phyloP scores from a whole-genome alignment of 148 eudicot genomes.

The Heliosperma pusillum region DNA sequence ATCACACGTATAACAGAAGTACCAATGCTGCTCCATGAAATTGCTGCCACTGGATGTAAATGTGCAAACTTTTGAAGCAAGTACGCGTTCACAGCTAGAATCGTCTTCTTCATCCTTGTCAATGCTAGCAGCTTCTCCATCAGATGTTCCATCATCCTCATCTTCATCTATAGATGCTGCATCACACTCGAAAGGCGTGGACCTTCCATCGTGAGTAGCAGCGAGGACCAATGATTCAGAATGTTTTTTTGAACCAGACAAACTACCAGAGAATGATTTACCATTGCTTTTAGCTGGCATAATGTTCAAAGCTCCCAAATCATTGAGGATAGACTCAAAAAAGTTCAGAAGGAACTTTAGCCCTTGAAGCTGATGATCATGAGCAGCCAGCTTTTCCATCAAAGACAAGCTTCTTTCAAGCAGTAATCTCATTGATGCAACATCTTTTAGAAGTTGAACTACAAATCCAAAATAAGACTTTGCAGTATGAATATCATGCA shows the following conservation, averaged over 20 bases:
- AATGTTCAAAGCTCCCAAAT: slow-evolving; percentile 52
- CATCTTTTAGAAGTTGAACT: slow-evolving; percentile 71
- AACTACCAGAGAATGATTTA: slow-evolving; percentile 45
- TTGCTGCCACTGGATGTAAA: slow-evolving; percentile 99
- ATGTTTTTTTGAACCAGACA: slow-evolving; percentile 63
- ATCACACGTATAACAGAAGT: slow-evolving; percentile 98
- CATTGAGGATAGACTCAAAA: slow-evolving; percentile 53
- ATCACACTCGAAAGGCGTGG: slow-evolving; percentile 81
- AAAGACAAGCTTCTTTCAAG: slow-evolving; percentile 55
- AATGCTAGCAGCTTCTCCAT: slow-evolving; percentile 85
- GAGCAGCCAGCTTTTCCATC: slow-evolving; percentile 77
- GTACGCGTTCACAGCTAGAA: slow-evolving; percentile 77
- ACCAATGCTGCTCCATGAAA: slow-evolving; percentile 99
- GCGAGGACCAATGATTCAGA: slow-evolving; percentile 64
- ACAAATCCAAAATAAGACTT: slow-evolving; percentile 68
- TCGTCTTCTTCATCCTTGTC: slow-evolving; percentile 97
- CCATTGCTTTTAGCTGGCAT: slow-evolving; percentile 44
- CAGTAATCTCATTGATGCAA: slow-evolving; percentile 59
- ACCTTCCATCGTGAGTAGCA: slow-evolving; percentile 67
- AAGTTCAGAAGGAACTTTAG: slow-evolving; percentile 75
- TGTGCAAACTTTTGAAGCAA: slow-evolving; percentile 97
- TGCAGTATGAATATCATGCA: slow-evolving; percentile 64
- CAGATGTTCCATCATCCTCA: slow-evolving; percentile 99
- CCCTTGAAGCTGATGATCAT: slow-evolving; percentile 80
- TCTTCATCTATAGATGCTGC: slow-evolving; percentile 97